These are phyloP conservation scores for Lentinus tigrinus DNA, from an alignment of 768 basidiomycete species.

Conservation along the genomic window DNA sequence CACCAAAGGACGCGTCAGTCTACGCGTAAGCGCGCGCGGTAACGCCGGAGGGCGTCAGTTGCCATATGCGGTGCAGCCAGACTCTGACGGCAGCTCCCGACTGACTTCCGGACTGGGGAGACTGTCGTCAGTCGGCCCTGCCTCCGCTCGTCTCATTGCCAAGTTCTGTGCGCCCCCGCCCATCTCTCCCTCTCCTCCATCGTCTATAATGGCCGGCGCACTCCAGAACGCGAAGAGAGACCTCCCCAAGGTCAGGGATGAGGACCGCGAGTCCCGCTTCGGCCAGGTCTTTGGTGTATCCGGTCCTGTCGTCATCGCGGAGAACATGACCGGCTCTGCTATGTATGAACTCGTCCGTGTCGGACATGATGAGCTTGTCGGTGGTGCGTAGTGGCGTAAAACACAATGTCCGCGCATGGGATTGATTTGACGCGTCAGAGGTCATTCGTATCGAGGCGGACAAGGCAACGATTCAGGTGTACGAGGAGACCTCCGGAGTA, in stretches of 20 bases:
- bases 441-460: constrained; percentile 98
- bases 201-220: constrained; percentile 79
- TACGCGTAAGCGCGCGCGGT: constrained; percentile 17
- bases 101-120: constrained; percentile 9
- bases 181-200: not conserved
- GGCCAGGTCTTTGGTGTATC: constrained; percentile 94
- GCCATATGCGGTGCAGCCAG: constrained; percentile 3
- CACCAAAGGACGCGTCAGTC: constrained; percentile 34
- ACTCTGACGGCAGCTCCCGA: constrained; percentile 9
- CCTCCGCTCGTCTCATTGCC: not conserved
- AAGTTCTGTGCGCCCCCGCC: constrained; percentile 2
- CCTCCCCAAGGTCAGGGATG: constrained; percentile 86
- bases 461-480: constrained; percentile 98
- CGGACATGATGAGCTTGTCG: constrained; percentile 96
- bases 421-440: constrained; percentile 53
- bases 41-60: not conserved
- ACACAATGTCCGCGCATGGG: not conserved
- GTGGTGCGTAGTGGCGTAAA: constrained; percentile 54
- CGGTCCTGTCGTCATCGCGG: constrained; percentile 96
- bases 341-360: constrained; percentile 99
- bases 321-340: constrained; percentile 93
- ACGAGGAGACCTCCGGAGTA: constrained; percentile 98
- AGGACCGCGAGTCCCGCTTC: constrained; percentile 83
- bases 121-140: constrained; percentile 19
- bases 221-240: constrained; percentile 87